Conservation (phyloP, 768 basidiomycete species). For the Russula sp. region DNA sequence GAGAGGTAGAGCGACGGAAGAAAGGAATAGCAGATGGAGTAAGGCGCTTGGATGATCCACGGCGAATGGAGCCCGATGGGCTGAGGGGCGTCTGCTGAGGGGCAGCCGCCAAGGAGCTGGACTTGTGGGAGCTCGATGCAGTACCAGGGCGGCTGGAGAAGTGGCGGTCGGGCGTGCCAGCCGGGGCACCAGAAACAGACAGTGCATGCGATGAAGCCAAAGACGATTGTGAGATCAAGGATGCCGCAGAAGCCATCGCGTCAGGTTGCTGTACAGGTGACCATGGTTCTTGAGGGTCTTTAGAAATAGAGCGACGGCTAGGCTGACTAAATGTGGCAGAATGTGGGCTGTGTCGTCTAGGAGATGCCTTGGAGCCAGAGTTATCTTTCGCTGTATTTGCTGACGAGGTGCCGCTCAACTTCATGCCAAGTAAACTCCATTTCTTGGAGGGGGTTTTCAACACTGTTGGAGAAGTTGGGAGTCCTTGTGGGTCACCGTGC, state of each 20-base stretch:
- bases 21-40: constrained; percentile 93
- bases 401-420: constrained; percentile 59
- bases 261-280: constrained; percentile 55
- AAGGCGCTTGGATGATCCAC: constrained; percentile 68
- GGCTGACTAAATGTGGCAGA: constrained; percentile 60
- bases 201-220: constrained; percentile 50
- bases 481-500: constrained; percentile 26
- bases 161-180: constrained; percentile 61
- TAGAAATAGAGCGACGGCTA: constrained; percentile 60
- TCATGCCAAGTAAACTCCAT: constrained; percentile 86
- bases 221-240: constrained; percentile 67
- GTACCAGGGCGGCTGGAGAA: constrained; percentile 63
- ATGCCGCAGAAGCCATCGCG: constrained; percentile 73
- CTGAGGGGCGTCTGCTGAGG: constrained; percentile 58
- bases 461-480: constrained; percentile 39
- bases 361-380: constrained; percentile 38
- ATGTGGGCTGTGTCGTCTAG: constrained; percentile 59
- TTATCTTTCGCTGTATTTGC: constrained; percentile 43
- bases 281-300: constrained; percentile 53
- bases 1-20: constrained; percentile 86
- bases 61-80: constrained; percentile 61
- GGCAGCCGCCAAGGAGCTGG: constrained; percentile 44
- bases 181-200: constrained; percentile 34
- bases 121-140: constrained; percentile 68
- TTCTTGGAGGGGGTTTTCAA: constrained; percentile 88